Percentiles rank a stretch among this genome's conserved stretches.
Conservation (phyloP, 495 filamentous ascomycete genomes). For the Penicillium ochrochloron region DNA sequence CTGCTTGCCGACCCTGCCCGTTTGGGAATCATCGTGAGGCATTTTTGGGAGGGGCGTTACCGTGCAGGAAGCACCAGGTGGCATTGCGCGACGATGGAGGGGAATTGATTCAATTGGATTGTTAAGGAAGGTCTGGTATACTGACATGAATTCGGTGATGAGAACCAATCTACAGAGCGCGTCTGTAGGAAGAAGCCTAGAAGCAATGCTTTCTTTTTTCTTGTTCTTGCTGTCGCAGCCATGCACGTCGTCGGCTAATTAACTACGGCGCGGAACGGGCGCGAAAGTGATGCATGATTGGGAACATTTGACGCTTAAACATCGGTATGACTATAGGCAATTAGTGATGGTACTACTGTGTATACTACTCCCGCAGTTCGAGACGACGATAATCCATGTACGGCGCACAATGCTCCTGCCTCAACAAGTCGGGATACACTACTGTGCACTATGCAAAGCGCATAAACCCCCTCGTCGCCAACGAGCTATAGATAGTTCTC, state of each 20-base stretch:
- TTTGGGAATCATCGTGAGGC: constrained; percentile 23
- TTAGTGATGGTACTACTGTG: not conserved
- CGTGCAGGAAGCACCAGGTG: not conserved
- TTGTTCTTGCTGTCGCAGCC: not conserved
- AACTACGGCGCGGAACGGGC: not conserved
- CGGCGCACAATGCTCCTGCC: not conserved
- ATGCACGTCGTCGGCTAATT: not conserved
- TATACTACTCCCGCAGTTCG: not conserved
- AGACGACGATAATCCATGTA: not conserved
- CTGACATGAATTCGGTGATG: not conserved
- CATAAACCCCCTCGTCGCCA: not conserved
- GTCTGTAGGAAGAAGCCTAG: not conserved
- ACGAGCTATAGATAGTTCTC: constrained; percentile 5
- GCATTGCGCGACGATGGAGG: not conserved
- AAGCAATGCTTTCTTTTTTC: not conserved
- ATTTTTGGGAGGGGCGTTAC: constrained; percentile 19
- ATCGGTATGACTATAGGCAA: not conserved
- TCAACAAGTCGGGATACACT: not conserved
- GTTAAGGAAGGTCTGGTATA: not conserved
- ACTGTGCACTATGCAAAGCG: constrained; percentile 1
- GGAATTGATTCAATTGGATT: not conserved
- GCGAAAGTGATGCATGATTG: not conserved
- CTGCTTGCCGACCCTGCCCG: constrained; percentile 12
- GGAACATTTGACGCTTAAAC: not conserved
- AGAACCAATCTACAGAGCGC: not conserved